Evolutionary conservation across 306 rosid species (phyloP).

Genomic region (Mucuna pruriens): DNA sequence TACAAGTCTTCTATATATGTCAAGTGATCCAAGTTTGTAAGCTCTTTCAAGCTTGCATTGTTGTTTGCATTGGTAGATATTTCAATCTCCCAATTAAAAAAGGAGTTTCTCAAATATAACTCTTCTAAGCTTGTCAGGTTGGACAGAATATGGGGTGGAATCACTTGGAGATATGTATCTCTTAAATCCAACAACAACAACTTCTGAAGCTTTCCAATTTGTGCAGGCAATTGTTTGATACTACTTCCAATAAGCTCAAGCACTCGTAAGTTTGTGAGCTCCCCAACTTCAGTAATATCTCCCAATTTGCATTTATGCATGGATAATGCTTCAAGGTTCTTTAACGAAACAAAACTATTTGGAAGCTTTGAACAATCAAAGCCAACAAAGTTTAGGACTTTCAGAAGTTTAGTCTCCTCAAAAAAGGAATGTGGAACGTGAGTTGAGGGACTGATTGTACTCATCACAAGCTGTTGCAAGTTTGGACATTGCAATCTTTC

Average conservation of each 20-base stretch:
- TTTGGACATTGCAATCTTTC: background rate
- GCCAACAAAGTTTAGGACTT: background rate
- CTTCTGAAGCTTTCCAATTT: background rate
- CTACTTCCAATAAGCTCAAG: background rate
- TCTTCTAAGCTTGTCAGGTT: background rate
- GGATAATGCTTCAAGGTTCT: conserved; percentile 1
- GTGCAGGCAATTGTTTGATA: background rate
- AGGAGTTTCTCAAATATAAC: conserved; percentile 11
- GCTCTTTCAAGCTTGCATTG: conserved; percentile 11
- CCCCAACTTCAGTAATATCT: background rate
- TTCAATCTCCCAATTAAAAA: background rate
- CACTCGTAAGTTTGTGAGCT: background rate
- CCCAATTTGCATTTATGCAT: background rate
- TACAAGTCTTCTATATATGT: background rate
- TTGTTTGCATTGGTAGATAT: background rate
- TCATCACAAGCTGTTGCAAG: background rate
- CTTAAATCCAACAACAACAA: conserved; percentile 1
- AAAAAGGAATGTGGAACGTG: background rate
- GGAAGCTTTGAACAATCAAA: background rate
- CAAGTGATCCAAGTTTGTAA: background rate
- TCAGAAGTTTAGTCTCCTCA: background rate
- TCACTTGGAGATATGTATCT: background rate
- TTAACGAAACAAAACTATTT: background rate
- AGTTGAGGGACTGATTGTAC: background rate
- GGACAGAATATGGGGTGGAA: background rate